Percentiles rank a stretch among this genome's conserved stretches.
Conservation (phyloP, 2,329 filamentous ascomycete genomes). For the Sphaceloma murrayae region DNA sequence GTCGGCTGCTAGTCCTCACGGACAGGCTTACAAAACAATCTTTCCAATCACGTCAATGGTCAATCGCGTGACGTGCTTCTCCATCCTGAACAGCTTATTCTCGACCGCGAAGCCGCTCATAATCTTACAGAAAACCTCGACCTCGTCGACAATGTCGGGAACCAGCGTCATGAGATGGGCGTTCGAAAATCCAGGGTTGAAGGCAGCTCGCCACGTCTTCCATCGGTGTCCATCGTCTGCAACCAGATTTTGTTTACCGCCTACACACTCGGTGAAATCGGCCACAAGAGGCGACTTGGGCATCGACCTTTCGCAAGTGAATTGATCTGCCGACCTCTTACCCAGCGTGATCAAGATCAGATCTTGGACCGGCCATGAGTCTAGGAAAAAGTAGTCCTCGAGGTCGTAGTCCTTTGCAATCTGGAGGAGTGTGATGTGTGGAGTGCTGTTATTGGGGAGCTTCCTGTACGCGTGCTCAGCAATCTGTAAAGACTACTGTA, state of each 20-base stretch:
- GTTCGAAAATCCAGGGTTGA: constrained; percentile 35
- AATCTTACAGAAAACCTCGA: constrained; percentile 27
- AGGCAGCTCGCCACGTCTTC: constrained; percentile 37
- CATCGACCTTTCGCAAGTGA: constrained; percentile 29
- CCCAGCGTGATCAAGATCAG: constrained; percentile 31
- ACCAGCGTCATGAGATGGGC: constrained; percentile 34
- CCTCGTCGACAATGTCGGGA: constrained; percentile 31
- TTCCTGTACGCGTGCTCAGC: background rate
- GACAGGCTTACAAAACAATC: constrained; percentile 26
- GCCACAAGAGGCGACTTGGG: constrained; percentile 29
- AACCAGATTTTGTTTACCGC: constrained; percentile 32
- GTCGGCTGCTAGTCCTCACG: background rate
- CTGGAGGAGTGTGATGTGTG: constrained; percentile 24
- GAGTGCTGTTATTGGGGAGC: background rate
- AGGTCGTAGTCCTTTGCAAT: constrained; percentile 32
- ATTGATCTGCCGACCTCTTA: constrained; percentile 31
- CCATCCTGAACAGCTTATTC: constrained; percentile 33
- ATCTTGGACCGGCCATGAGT: constrained; percentile 36
- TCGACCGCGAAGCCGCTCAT: constrained; percentile 30
- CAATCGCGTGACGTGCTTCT: constrained; percentile 32
- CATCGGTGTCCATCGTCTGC: constrained; percentile 31
- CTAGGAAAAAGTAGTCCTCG: constrained; percentile 35
- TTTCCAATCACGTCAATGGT: constrained; percentile 37
- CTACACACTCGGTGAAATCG: constrained; percentile 29
- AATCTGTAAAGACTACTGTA: too few species aligned